These are phyloP conservation scores for Hortiboletus flavorubellus DNA, from an alignment of 768 basidiomycete genomes.

Conservation along the genomic window DNA sequence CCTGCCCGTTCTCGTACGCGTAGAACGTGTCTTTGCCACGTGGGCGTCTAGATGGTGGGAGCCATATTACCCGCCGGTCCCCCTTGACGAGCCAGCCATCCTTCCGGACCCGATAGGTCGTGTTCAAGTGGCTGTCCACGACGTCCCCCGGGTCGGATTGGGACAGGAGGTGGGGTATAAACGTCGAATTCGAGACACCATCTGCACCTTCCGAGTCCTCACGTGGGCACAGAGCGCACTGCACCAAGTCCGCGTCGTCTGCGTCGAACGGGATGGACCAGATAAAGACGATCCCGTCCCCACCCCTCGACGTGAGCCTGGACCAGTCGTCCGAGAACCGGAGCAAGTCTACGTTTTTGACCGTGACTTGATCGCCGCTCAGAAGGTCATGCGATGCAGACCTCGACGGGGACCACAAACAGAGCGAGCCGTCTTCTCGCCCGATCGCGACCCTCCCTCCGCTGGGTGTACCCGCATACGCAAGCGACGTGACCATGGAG, in stretches of 20 bases:
- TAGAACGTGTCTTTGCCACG: constrained; percentile 3
- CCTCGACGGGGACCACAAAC: constrained; percentile 16
- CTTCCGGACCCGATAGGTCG: constrained; percentile 14
- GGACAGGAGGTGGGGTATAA: constrained; percentile 4
- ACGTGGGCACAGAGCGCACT: background rate
- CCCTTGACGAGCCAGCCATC: constrained; percentile 22
- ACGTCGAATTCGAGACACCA: background rate
- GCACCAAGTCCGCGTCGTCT: background rate
- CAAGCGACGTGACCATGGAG: constrained; percentile 18
- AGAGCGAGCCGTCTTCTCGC: constrained; percentile 18
- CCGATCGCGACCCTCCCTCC: constrained; percentile 11
- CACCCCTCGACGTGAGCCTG: constrained; percentile 8
- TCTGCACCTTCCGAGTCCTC: background rate
- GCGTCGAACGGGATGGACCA: constrained; percentile 8
- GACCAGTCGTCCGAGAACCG: constrained; percentile 9
- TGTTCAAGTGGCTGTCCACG: constrained; percentile 2
- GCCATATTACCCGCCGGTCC: constrained; percentile 16
- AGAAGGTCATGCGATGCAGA: constrained; percentile 11
- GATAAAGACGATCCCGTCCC: constrained; percentile 6
- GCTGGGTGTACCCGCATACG: background rate
- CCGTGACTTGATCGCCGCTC: background rate
- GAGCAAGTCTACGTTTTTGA: constrained; percentile 4
- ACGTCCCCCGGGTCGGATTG: constrained; percentile 8
- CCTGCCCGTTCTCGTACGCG: constrained; percentile 9
- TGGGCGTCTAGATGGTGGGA: constrained; percentile 1